Base-by-base conservation (phyloP, 192 early-diverging fungal genomes). In the Coemansia sp. region DNA sequence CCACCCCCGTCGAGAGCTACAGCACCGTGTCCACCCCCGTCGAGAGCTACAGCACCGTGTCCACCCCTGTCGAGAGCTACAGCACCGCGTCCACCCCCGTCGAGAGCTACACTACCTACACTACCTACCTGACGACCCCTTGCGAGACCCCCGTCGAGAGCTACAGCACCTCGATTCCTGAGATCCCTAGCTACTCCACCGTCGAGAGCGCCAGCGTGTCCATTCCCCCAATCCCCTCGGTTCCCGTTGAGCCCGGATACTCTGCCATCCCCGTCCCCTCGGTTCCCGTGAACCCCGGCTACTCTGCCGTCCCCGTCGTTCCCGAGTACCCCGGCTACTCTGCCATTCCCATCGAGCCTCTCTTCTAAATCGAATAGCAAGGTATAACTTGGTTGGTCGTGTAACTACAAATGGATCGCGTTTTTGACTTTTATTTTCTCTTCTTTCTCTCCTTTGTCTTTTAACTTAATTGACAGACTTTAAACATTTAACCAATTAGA, bases 1-100 rank as follows among this genome's bases (percentile, higher is more conserved):
- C 41, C 57, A 29, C 34, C 5, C 32, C 50, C 38, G 50, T 46
- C 5, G 44, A 46, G 44, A 46, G 50, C 50, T 53, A 53, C 50
- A 1, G 2, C 50, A 25, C 48, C 48, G 48, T 6, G 42, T n/a
- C 44, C 27, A 23, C 50, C 23, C 50, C 50, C n/a, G 46, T 50
- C 46, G 46, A 50, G 46, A 53, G 50, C 50, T 53, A 53, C 50
- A 12, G 9, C 50, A 27, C 50, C 25, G 32, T 11, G 2, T 10
- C 31, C 31, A 15, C 67, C 51, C 38, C 67, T 14, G 66, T 64
- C 41, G 76, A 72, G 65, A 53, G 51, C 51, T 53, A 65, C 64
- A 34, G 55, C 48, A 57, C 65, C 36, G 38, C 8, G 42, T 19
- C 45, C 27, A 19, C 66, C 48, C 44, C 65, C 12, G 72, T 67